Conservation (phyloP, 2,329 filamentous ascomycete genomes). For the Fusarium aywerte region DNA sequence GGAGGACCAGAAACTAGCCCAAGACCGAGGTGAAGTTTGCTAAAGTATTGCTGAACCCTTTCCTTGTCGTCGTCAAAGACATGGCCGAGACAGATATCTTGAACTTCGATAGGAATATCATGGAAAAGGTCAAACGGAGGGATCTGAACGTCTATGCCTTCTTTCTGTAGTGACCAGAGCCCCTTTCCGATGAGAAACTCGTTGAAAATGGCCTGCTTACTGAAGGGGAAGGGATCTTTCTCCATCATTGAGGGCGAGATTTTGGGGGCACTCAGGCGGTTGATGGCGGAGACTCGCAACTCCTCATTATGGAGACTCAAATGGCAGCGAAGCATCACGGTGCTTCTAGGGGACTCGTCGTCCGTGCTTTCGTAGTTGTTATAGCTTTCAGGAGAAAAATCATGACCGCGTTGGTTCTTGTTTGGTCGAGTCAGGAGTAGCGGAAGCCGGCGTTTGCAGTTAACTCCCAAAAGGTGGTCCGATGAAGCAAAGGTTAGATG, state of each 20-base stretch:
- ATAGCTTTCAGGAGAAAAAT: background rate
- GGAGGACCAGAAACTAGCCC: slow-evolving; percentile 2
- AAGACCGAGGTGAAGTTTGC: background rate
- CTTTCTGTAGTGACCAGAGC: background rate
- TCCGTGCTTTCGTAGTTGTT: background rate
- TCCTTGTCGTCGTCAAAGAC: background rate
- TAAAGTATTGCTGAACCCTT: background rate
- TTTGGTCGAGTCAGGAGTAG: background rate
- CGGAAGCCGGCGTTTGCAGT: background rate
- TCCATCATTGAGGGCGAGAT: fast-evolving
- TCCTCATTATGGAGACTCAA: background rate
- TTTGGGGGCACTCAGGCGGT: fast-evolving
- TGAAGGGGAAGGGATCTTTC: fast-evolving
- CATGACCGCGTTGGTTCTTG: background rate
- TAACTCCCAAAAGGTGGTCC: background rate
- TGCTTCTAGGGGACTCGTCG: fast-evolving
- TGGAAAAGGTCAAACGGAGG: background rate
- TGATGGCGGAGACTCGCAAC: background rate
- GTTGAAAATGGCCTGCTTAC: background rate
- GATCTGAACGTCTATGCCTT: fast-evolving
- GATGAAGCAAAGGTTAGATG: background rate
- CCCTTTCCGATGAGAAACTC: background rate
- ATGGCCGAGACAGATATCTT: background rate
- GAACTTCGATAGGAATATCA: fast-evolving
- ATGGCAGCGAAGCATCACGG: fast-evolving